A percentile compares a stretch with the other conserved stretches of the same genome.
Evolutionary conservation across 805 yeast species (phyloP).

Genomic region (Candida jianshihensis): DNA sequence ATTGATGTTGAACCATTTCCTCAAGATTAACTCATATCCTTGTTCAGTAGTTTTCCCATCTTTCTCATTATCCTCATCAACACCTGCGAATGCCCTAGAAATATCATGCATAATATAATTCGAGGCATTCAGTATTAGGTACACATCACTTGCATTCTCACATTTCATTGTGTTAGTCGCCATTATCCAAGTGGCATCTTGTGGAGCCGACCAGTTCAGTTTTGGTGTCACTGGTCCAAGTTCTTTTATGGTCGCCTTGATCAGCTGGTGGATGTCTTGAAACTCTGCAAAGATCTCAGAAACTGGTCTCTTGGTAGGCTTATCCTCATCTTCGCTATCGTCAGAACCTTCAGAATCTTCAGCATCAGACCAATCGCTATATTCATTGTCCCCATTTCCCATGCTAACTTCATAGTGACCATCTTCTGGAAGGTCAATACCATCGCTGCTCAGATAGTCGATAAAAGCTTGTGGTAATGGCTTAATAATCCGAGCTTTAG

Average conservation of each 20-base stretch:
- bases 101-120: slow-evolving; percentile 85
- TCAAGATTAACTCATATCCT: slow-evolving; percentile 59
- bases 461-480: slow-evolving; percentile 55
- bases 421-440: slow-evolving; percentile 54
- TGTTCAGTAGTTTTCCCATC: slow-evolving; percentile 20
- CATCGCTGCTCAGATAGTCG: slow-evolving; percentile 58
- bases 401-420: slow-evolving; percentile 27
- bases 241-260: slow-evolving; percentile 38
- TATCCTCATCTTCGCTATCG: slow-evolving; percentile 5
- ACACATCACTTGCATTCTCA: slow-evolving; percentile 63
- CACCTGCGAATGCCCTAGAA: slow-evolving; percentile 56
- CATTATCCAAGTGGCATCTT: slow-evolving; percentile 89
- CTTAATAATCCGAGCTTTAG: slow-evolving; percentile 44
- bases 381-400: slow-evolving; percentile 52
- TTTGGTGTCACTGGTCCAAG: slow-evolving; percentile 75
- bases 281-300: slow-evolving; percentile 35
- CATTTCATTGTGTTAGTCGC: slow-evolving; percentile 74
- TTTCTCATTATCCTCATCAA: slow-evolving; percentile 25
- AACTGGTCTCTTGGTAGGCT: slow-evolving; percentile 8
- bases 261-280: slow-evolving; percentile 48
- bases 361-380: slow-evolving; percentile 65
- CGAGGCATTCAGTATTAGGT: slow-evolving; percentile 75
- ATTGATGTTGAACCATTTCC: slow-evolving; percentile 77
- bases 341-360: slow-evolving; percentile 17
- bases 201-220: slow-evolving; percentile 95